phyloP scores from a whole-genome alignment of 495 filamentous ascomycete genomes.

The Jackrogersella multiformis region DNA sequence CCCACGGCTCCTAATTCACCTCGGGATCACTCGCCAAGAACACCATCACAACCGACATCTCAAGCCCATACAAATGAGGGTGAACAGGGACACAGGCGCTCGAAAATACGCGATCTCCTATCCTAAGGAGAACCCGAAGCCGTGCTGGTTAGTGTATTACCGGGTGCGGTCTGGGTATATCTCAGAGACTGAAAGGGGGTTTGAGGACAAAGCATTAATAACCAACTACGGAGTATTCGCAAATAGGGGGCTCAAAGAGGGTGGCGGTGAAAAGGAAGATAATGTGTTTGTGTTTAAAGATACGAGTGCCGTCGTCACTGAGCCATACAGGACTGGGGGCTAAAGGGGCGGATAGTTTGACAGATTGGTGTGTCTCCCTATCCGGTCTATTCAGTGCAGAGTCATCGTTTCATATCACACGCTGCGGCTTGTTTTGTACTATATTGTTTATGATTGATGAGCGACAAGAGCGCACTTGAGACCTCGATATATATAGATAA shows the following conservation, averaged over 20 bases:
- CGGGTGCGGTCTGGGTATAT: not conserved
- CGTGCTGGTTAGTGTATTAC: not conserved
- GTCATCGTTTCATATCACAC: not conserved
- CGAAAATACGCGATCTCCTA: not conserved
- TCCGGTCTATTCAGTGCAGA: not conserved
- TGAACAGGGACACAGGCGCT: not conserved
- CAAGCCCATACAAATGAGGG: not conserved
- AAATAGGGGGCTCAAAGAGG: not conserved
- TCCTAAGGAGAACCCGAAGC: not conserved
- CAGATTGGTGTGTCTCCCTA: not conserved
- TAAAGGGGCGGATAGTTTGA: not conserved
- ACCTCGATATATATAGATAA: no score
- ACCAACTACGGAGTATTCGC: not conserved
- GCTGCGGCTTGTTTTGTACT: not conserved
- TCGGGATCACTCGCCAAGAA: constrained; percentile 1
- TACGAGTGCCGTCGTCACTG: not conserved
- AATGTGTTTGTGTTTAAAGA: not conserved
- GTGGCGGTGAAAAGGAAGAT: not conserved
- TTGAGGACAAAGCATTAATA: no score
- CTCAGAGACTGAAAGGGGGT: not conserved
- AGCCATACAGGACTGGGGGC: not conserved
- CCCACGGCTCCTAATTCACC: constrained; percentile 50
- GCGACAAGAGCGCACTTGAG: not conserved
- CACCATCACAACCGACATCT: not conserved
- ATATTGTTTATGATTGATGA: not conserved